Base-by-base conservation (phyloP, 371 early-diverging fungal species). In the Smittium culicis region DNA sequence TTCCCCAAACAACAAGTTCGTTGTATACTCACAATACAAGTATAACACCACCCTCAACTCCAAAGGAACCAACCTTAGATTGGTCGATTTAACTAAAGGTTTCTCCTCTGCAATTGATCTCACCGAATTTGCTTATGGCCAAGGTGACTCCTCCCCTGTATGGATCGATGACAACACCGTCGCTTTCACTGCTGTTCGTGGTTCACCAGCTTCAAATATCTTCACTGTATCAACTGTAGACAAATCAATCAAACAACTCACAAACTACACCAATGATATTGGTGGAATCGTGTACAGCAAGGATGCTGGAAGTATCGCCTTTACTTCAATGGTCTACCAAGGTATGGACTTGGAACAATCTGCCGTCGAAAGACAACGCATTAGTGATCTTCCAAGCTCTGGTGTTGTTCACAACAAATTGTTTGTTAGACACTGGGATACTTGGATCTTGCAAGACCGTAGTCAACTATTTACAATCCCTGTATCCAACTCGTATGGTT, bases 361-460 rank as follows among this genome's bases (percentile, higher is more conserved):
- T 29, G 54, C 70, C 72, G 74, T 59, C 69, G 59, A 75, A 75
- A 69, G 74, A 73, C 3, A 65, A 66, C 33, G 31, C 58, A 0
- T 60, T 74, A 20, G 55, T 56, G 17, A 56, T 68, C 14, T 27
- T 66, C 1, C 66, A 70, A 0, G 69, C n/a, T n/a, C n/a, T n/a
- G n/a, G n/a, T n/a, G n/a, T n/a, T n/a, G n/a, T n/a, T n/a, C n/a
- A 66, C 45, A 71, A 75, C 62, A 70, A 75, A 30, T 68, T 75
- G 32, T 75, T 71, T 73, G 72, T 73, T 1, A 64, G 76, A 1
- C 74, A 73, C 65, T 73, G 73, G 71, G 65, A 75, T 45, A 70
- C 65, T 57, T 75, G 74, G 74, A 67, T 70, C 64, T 61, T 71
- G 1, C 0, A 64, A 24, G 67, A 72, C 65, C 68, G 72, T 34